Conservation (phyloP, 2,329 filamentous ascomycete species). For the Trematosphaeria pertusa region DNA sequence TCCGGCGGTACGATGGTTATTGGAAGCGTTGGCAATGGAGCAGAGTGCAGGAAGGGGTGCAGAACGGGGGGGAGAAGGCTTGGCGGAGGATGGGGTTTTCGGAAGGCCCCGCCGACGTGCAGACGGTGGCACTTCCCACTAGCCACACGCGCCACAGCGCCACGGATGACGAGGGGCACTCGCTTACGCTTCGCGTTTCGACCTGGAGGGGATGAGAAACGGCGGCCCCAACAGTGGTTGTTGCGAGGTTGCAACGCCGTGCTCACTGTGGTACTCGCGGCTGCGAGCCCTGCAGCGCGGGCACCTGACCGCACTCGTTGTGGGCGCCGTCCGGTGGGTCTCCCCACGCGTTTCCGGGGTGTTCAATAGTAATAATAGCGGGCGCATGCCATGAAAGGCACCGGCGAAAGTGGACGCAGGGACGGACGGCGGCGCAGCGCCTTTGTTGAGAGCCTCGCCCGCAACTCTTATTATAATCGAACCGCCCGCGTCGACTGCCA, state of each 20-base stretch:
- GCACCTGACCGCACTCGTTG: not conserved
- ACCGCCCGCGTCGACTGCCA: not conserved
- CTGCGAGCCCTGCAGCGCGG: not conserved
- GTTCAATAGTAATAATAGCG: constrained; percentile 1
- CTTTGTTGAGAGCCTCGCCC: constrained; percentile 10
- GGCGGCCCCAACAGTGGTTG: not conserved
- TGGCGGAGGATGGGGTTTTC: constrained; percentile 28
- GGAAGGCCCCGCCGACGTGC: constrained; percentile 17
- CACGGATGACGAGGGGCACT: too few species aligned
- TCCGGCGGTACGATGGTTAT: constrained; percentile 6
- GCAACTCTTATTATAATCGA: not conserved
- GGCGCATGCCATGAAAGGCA: not conserved
- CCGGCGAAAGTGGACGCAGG: constrained; percentile 11
- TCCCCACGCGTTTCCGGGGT: constrained; percentile 9
- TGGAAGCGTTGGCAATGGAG: constrained; percentile 8
- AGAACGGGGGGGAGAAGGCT: constrained; percentile 11
- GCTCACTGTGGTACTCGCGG: not conserved
- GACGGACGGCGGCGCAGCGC: constrained; percentile 4
- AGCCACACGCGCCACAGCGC: constrained; percentile 4
- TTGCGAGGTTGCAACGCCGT: not conserved
- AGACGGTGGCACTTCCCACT: not conserved
- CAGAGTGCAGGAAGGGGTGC: too few species aligned
- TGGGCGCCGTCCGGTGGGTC: not conserved
- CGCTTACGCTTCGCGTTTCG: too few species aligned
- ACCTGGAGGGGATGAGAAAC: constrained; percentile 1